Percentiles rank a stretch among this genome's conserved stretches.
phyloP scores from a whole-genome alignment of 129 eudicot species.

The Helianthus tuberosus region DNA sequence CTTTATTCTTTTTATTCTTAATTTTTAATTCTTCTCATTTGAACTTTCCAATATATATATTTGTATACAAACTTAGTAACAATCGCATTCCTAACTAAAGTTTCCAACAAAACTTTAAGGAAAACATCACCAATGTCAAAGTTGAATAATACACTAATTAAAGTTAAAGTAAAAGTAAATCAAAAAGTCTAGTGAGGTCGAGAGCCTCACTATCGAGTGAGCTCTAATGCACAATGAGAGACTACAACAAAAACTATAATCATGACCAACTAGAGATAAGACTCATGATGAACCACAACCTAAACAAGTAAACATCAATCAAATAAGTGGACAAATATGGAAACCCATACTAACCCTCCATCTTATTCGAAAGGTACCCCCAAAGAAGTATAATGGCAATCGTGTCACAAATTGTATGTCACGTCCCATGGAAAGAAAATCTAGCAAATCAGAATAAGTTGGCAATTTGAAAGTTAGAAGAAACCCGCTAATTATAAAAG shows the following conservation, averaged over 20 bases:
- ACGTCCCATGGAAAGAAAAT: constrained; percentile 1
- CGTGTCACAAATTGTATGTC: constrained; percentile 4
- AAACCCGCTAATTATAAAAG: background rate
- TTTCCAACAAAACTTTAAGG: too few species aligned
- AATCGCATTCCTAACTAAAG: too few species aligned
- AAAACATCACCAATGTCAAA: too few species aligned
- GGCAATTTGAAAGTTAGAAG: constrained; percentile 6
- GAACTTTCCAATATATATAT: too few species aligned
- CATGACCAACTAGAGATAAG: background rate
- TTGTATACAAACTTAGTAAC: too few species aligned
- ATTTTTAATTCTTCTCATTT: too few species aligned
- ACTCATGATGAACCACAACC: background rate
- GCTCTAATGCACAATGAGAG: too few species aligned
- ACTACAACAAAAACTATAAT: background rate
- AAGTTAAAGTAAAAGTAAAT: too few species aligned
- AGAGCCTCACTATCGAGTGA: too few species aligned
- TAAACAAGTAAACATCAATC: background rate
- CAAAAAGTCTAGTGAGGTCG: too few species aligned
- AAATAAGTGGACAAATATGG: background rate
- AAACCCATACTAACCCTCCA: background rate
- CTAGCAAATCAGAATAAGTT: background rate
- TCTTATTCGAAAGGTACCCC: background rate
- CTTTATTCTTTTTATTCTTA: too few species aligned
- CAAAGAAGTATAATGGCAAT: constrained; percentile 6
- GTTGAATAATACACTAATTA: too few species aligned